A percentile compares a stretch with the other conserved stretches of the same genome.
These are phyloP conservation scores for Diaporthe longicolla DNA, from an alignment of 2,329 filamentous ascomycete species.

Conservation along the genomic window DNA sequence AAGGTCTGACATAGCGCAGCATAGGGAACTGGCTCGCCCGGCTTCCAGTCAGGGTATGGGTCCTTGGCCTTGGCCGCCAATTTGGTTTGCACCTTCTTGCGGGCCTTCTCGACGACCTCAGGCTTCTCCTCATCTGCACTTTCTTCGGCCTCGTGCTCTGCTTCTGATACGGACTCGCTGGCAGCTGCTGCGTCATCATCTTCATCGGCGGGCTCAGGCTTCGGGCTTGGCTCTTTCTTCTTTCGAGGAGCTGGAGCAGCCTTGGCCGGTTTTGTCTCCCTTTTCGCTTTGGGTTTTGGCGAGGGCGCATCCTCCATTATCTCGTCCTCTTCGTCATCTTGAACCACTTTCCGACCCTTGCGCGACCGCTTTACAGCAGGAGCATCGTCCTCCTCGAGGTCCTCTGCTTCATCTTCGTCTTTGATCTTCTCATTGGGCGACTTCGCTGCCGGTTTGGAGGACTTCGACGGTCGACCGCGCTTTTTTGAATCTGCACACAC, in stretches of 20 bases:
- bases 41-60: conserved; percentile 95
- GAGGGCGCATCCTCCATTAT: conserved; percentile 53
- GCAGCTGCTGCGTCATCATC: conserved; percentile 60
- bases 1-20: conserved; percentile 95
- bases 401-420: conserved; percentile 59
- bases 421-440: conserved; percentile 51
- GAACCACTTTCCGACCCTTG: conserved; percentile 61
- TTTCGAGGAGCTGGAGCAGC: conserved; percentile 28
- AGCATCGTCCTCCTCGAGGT: conserved; percentile 64
- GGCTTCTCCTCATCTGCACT: conserved; percentile 73
- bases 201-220: conserved; percentile 59
- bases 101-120: conserved; percentile 79
- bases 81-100: conserved; percentile 84
- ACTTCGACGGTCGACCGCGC: conserved; percentile 52
- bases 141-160: conserved; percentile 63
- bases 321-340: conserved; percentile 67
- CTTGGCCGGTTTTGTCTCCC: conserved; percentile 49
- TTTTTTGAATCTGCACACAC: conserved; percentile 60
- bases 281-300: conserved; percentile 45
- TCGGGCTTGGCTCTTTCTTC: conserved; percentile 47
- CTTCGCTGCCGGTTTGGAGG: conserved; percentile 44
- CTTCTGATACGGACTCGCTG: conserved; percentile 64
- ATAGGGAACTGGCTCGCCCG: conserved; percentile 91
- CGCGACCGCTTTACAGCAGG: conserved; percentile 72
- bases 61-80: conserved; percentile 76